Evolutionary conservation across 2,329 filamentous ascomycete genomes (phyloP), one percentile per base, ranked within the genome.

Genomic region (Diaporthe amygdali): DNA sequence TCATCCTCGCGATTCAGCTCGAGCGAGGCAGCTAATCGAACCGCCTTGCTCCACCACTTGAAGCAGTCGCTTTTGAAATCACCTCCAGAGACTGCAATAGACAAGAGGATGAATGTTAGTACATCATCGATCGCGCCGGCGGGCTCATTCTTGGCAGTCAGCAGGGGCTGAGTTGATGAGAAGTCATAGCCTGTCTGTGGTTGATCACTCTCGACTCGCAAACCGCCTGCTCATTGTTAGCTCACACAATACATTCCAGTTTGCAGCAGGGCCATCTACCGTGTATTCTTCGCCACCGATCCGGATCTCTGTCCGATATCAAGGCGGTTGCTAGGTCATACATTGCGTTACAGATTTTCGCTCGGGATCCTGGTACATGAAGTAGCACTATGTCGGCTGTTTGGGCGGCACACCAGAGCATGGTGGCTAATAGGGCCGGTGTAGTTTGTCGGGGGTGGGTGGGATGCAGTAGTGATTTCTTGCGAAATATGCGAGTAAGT

Each of bases 51-150:
- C 82, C 82, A 85, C 85, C 85, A 87, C 70, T 82, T 84, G 66
- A 84, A 78, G 71, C 81, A 83, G 71, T 87, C 85, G 5, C 82
- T 81, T 74, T 86, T 87, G 79, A 84, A 86, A 63, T 86, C 84
- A 14, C 84, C 81, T 0, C 83, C 84, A 0, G 85, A 87, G 5
- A 85, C 81, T 0, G 83, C 83, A 37, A 86, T 83, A 15, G 82
- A 81, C 7, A 87, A 77, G 1, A 86, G 79, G 7, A 83, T 79
- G 27, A 84, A 83, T 0, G 83, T 83, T n/a, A 86, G 74, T 25
- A 86, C 83, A 68, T 84, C 83, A 70, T 85, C 84, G 6, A 83
- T 75, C 3, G 76, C 74, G 3, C 79, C 79, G 9, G 75, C 79
- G 0, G 81, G 80, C 66, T 82, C 80, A 69, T 81, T 82, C 44